These are phyloP conservation scores for Viridothelium virens DNA, from an alignment of 495 filamentous ascomycete species.

Conservation along the genomic window DNA sequence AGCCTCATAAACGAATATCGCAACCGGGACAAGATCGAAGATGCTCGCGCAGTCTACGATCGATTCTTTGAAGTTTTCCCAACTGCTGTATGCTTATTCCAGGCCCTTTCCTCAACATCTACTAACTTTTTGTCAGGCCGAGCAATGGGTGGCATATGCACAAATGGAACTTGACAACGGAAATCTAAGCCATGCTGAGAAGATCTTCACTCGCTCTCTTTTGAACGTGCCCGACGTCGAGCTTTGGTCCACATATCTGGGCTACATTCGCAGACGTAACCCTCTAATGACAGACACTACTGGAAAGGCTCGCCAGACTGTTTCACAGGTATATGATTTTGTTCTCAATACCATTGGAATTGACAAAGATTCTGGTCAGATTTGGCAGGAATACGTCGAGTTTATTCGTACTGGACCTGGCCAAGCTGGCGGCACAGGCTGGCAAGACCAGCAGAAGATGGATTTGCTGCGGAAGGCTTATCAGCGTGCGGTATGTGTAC, in stretches of 20 bases:
- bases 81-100: conserved; percentile 63
- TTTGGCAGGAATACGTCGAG: conserved; percentile 89
- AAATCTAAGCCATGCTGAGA: conserved; percentile 66
- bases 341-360: conserved; percentile 83
- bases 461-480: conserved; percentile 84
- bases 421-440: conserved; percentile 69
- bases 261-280: conserved; percentile 87
- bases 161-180: conserved; percentile 81
- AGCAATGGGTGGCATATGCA: conserved; percentile 78
- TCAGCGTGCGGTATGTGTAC: conserved; percentile 77
- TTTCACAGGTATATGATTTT: conserved; percentile 80
- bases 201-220: conserved; percentile 70
- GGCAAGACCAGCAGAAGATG: conserved; percentile 98
- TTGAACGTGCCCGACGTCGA: conserved; percentile 66
- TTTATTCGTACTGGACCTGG: conserved; percentile 85
- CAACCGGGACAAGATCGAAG: conserved; percentile 70
- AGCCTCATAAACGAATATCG: conserved; percentile 78
- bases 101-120: conserved; percentile 17
- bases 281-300: conserved; percentile 72
- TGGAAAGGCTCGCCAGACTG: conserved; percentile 63
- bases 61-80: conserved; percentile 83
- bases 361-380: conserved; percentile 80
- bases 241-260: conserved; percentile 88
- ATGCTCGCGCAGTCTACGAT: conserved; percentile 72
- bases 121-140: conserved; percentile 51